Base-by-base conservation (phyloP, 2,329 filamentous ascomycete genomes). In the Epichloe gansuensis region DNA sequence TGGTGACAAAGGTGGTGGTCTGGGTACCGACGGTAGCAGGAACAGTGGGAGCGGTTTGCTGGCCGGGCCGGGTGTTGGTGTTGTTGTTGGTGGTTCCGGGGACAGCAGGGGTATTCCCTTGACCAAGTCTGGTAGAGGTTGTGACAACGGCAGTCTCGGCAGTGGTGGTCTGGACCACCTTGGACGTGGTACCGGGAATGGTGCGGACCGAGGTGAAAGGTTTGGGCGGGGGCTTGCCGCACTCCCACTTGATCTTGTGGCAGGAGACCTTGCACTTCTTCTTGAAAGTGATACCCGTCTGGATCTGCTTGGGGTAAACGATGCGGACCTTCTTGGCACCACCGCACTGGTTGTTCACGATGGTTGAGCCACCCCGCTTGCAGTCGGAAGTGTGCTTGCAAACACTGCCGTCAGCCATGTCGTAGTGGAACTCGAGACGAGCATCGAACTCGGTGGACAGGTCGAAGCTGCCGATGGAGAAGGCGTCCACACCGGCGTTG, bases 321-420 rank as follows among this genome's bases (percentile, higher is more conserved):
- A 96, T 83, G 52, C 80, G 82, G 56, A 96, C 89, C 54, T 81
- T 83, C 66, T 78, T 88, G 58, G 91, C 91, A 69, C 91, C 91
- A 80, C 90, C 91, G 67, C 91, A 97, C 77, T 96, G 89, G 56
- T 75, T 81, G 79, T 96, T 96, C 71, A 81, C 72, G 62, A 96
- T 76, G 46, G 77, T 79, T 54, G 81, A 83, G 62, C 88, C 88
- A 15, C 76, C 72, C 52, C 76, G 73, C 58, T 75, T 80, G 79
- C 88, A 94, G 50, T 75, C 65, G 58, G 79, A 74, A 57, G 80
- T 82, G 62, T 94, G 86, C 73, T 87, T 91, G 82, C 91, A 97
- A 55, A 69, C 80, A 13, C 81, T 83, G 60, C 87, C 87, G 66
- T 91, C 88, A 2, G 82, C 78, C 89, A 96, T 95, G 62, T 75